Evolutionary conservation across 495 filamentous ascomycete species (phyloP), one percentile per base, ranked within the genome.

Genomic region (Aspergillus baeticus): DNA sequence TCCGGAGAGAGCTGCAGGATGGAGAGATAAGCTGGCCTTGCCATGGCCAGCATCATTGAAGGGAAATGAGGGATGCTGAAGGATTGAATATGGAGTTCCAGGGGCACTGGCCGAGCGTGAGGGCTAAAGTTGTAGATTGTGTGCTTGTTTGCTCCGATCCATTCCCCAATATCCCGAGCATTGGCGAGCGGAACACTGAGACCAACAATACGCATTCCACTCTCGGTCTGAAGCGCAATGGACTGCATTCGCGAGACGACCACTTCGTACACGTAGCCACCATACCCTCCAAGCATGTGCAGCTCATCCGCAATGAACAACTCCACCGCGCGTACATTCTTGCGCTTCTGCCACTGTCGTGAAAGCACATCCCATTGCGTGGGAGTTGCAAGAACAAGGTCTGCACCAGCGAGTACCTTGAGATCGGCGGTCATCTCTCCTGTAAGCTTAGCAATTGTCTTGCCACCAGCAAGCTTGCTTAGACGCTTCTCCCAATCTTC

Each of bases 111-210:
- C 20, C 94, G 86, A 53, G 91, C 84, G 63, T 92, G 85, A 3
- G 94, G 94, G 63, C 91, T 96, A 80, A 99, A 99, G 73, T 98
- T 99, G 80, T 89, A 98, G 54, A 96, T 95, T 33, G 91, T 96
- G 67, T 99, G 95, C 77, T 96, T 98, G 56, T 85, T 93, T n/a
- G 94, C 95, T 54, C 95, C 95, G 61, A 98, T 96, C 94, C 94
- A 99, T 72, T 98, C 95, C 41, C 95, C 92, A 56, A 98, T 83
- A 66, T 98, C 94, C 38, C 92, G 85, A 36, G 94, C 76, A 69
- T 96, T 98, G 11, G 94, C 87, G 22, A 99, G 81, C 15, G 93
- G 92, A 38, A 96, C 95, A 69, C 91, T 95, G 51, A 99, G 75
- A 7, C 92, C 94, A 53, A 98, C 76, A 35, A 98, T 90, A 26